Evolutionary conservation across 1,139 yeast species (phyloP).

Genomic region (Candida sp.): DNA sequence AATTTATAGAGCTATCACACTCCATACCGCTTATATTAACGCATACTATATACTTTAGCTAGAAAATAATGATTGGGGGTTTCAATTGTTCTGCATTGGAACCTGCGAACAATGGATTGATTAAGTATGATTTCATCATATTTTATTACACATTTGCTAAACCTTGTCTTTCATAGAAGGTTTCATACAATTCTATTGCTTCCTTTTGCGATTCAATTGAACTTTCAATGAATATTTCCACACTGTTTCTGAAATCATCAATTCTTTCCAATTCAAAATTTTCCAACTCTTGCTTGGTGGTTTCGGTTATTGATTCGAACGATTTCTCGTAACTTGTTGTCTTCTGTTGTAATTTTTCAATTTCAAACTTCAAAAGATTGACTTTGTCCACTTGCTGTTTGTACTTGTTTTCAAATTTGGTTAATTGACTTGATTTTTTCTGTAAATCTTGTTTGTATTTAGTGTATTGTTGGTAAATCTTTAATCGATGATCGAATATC

Average conservation of each 20-base stretch:
- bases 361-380: constrained; percentile 51
- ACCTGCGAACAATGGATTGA: too few species aligned
- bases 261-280: constrained; percentile 73
- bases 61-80: too few species aligned
- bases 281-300: constrained; percentile 66
- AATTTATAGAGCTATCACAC: too few species aligned
- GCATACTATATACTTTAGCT: too few species aligned
- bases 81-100: too few species aligned
- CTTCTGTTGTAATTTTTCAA: constrained; percentile 55
- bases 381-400: constrained; percentile 65
- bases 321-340: constrained; percentile 52
- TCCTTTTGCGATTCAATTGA: constrained; percentile 94
- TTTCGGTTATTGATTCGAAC: constrained; percentile 59
- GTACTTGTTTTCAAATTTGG: constrained; percentile 53
- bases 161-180: constrained; percentile 59
- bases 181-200: constrained; percentile 93
- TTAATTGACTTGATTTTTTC: constrained; percentile 48
- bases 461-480: constrained; percentile 60
- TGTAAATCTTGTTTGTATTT: constrained; percentile 39
- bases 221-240: constrained; percentile 88
- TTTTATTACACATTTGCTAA: constrained; percentile 15
- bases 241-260: constrained; percentile 83
- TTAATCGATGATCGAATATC: constrained; percentile 73
- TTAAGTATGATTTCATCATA: not conserved
- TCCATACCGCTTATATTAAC: too few species aligned